Evolutionary conservation across 768 basidiomycete genomes (phyloP).

Genomic region (Calocybe gangraenosa): DNA sequence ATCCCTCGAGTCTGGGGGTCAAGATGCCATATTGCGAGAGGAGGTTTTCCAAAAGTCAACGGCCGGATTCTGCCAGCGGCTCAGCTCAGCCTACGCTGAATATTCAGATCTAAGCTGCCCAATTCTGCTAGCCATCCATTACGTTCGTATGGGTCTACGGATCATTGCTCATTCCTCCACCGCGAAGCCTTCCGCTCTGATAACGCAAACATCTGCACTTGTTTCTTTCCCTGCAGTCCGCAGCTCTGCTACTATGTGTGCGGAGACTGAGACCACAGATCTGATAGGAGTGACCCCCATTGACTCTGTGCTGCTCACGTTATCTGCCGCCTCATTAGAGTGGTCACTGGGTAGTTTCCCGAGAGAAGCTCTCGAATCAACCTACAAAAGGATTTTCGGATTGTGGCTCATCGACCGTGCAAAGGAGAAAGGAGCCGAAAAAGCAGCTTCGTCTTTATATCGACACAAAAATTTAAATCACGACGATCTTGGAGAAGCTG

Average conservation of each 20-base stretch:
- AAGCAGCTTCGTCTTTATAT: conserved; percentile 73
- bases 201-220: conserved; percentile 27
- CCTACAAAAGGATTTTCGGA: conserved; percentile 68
- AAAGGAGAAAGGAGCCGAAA: conserved; percentile 58
- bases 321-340: conserved; percentile 46
- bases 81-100: conserved; percentile 63
- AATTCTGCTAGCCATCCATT: conserved; percentile 60
- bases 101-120: conserved; percentile 68
- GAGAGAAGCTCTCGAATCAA: conserved; percentile 36
- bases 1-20: conserved; percentile 30
- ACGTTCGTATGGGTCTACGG: conserved; percentile 71
- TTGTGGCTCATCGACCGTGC: conserved; percentile 83
- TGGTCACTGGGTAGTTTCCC: conserved; percentile 34
- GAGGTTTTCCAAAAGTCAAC: conserved; percentile 76
- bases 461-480: conserved; percentile 54
- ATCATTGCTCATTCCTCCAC: conserved; percentile 28
- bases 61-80: conserved; percentile 68
- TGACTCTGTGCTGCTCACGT: conserved; percentile 38
- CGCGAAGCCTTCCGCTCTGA: conserved; percentile 18
- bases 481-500: conserved; percentile 58
- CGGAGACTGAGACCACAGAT: conserved; percentile 19
- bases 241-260: conserved; percentile 34
- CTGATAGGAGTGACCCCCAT: conserved; percentile 31
- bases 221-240: conserved; percentile 52
- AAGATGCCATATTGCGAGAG: conserved; percentile 49